phyloP scores from a whole-genome alignment of 345 rosid species.

The Isatis tinctoria region DNA sequence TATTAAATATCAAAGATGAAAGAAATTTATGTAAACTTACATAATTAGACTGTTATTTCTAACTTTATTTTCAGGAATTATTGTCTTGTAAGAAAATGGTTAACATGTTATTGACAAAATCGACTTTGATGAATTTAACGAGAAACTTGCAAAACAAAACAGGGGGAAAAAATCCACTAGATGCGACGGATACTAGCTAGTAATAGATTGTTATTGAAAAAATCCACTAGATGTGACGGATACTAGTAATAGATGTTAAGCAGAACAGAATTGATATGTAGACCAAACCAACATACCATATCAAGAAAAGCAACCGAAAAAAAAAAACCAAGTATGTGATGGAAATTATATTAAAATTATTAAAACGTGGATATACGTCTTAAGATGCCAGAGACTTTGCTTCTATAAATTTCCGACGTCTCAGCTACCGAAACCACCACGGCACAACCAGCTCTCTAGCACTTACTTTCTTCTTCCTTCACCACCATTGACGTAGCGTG shows the following conservation, averaged over 20 bases:
- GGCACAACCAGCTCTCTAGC: neutral
- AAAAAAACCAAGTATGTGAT: neutral
- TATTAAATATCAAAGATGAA: neutral
- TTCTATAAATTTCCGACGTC: neutral
- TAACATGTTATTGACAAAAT: neutral
- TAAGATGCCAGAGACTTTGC: slow-evolving; percentile 9
- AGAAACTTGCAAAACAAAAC: neutral
- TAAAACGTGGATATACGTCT: slow-evolving; percentile 9
- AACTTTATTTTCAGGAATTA: too few relatives aligned
- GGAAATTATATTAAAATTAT: neutral
- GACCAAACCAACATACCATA: neutral
- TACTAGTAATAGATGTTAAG: neutral
- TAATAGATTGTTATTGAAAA: neutral
- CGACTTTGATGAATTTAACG: neutral
- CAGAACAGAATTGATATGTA: neutral
- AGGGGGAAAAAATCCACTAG: neutral
- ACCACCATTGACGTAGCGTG: neutral
- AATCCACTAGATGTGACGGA: neutral
- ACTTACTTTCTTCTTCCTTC: neutral
- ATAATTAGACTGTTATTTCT: too few relatives aligned
- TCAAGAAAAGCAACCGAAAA: neutral
- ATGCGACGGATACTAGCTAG: neutral
- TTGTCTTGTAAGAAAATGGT: neutral
- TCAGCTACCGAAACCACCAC: neutral
- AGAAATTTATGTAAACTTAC: neutral